Evolutionary conservation across 2,329 filamentous ascomycete genomes (phyloP), one percentile per base, ranked within the genome.

Genomic region (Colletotrichum paranaense): DNA sequence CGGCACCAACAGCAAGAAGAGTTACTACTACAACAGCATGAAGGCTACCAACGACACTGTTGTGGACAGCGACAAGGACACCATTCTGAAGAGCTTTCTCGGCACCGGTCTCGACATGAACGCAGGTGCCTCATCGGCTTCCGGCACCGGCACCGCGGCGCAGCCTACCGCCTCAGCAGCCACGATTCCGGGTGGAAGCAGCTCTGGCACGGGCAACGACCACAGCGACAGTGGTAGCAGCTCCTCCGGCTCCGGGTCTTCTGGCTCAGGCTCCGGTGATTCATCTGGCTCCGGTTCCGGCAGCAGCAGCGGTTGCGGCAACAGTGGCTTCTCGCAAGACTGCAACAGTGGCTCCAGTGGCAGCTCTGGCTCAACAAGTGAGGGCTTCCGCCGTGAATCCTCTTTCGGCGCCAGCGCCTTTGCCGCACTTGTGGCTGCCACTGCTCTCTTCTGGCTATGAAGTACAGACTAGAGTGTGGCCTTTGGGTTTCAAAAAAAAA

Each of bases 81-180:
- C 95, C 62, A 85, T 95, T 14, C 88, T 99, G 35, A 92, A 91
- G 76, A 97, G 94, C 28, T 90, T 98, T 75, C 85, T 92, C 66
- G 95, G 91, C n/a, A 94, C 93, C 1, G 97, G 97, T 65, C 88
- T 92, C 55, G 88, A 98, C 80, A 94, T 92, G 89, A 81, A 88
- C 69, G 82, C 83, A 26, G 86, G 84, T 72, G 69, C 70, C 38
- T 35, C 63, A 14, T 74, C 74, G 26, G 63, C 76, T 24, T 75
- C 76, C 9, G 76, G 77, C 53, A 69, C 67, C 11, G 76, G 77
- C 49, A 69, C 67, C 16, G 62, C 60, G 16, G 53, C 62, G 28
- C 49, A 62, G 28, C 71, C 71, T n/a, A 72, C 74, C 3, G 68
- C 62, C 2, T 42, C 72, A 14, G 28, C 30, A 8, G 77, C 78